Evolutionary conservation across 2,329 filamentous ascomycete species (phyloP).

Genomic region (Aspergillus melleus): DNA sequence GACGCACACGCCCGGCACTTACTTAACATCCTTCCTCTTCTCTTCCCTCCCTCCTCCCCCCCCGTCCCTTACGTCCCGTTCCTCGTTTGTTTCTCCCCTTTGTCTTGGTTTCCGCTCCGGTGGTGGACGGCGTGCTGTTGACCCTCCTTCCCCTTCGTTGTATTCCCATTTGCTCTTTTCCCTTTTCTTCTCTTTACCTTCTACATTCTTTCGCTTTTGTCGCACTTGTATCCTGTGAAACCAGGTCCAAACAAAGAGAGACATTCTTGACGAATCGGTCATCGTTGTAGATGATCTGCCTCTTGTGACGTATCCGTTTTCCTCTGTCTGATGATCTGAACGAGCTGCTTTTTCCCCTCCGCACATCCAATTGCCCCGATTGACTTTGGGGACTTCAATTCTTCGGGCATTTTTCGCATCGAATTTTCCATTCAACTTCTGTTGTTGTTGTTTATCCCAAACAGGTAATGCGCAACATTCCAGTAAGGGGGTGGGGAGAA

Average conservation of each 20-base stretch:
- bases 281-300: slow-evolving; percentile 14
- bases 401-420: slow-evolving; percentile 6
- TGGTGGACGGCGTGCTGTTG: slow-evolving; percentile 1
- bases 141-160: slow-evolving; percentile 9
- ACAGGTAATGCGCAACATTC: slow-evolving; percentile 21
- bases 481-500: slow-evolving; percentile 15
- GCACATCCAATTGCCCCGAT: not conserved
- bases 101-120: not conserved
- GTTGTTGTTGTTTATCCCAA: slow-evolving; percentile 23
- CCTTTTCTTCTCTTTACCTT: slow-evolving; percentile 4
- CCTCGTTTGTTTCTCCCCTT: slow-evolving; percentile 1
- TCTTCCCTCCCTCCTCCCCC: not conserved
- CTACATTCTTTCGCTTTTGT: slow-evolving; percentile 15
- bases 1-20: slow-evolving; percentile 12
- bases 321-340: slow-evolving; percentile 17
- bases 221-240: slow-evolving; percentile 15
- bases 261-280: slow-evolving; percentile 17
- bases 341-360: slow-evolving; percentile 9
- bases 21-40: slow-evolving; percentile 12
- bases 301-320: slow-evolving; percentile 16
- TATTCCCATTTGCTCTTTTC: slow-evolving; percentile 16
- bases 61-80: not conserved
- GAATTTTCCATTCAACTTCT: slow-evolving; percentile 4
- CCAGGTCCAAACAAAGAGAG: slow-evolving; percentile 8
- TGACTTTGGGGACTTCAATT: slow-evolving; percentile 1